Percentiles rank a stretch among this genome's conserved stretches.
These are phyloP conservation scores for Fusarium compactum DNA, from an alignment of 2,329 filamentous ascomycete genomes.

Conservation along the genomic window DNA sequence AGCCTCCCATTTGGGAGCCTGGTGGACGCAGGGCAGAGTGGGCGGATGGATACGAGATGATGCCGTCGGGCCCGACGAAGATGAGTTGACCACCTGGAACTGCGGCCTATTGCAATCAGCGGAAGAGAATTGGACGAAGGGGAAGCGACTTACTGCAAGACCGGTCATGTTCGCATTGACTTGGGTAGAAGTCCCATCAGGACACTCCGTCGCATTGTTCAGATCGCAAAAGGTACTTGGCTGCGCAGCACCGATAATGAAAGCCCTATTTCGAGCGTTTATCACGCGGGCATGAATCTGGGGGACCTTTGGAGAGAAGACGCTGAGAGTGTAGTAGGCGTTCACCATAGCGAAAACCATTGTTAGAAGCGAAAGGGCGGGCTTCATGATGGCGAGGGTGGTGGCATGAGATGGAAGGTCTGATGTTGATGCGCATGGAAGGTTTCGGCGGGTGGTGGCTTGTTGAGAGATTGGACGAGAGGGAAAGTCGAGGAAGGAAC, in stretches of 20 bases:
- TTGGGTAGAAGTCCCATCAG: constrained; percentile 45
- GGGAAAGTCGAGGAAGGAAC: background rate
- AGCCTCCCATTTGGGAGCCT: constrained; percentile 64
- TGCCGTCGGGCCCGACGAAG: constrained; percentile 67
- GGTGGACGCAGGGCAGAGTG: constrained; percentile 65
- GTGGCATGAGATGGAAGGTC: background rate
- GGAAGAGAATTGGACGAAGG: accelerated
- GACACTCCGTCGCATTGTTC: constrained; percentile 39
- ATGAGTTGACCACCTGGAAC: constrained; percentile 74
- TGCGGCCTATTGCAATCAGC: constrained; percentile 52
- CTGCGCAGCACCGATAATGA: constrained; percentile 46
- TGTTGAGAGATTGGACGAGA: background rate
- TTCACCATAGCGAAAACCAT: background rate
- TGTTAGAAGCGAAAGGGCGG: background rate
- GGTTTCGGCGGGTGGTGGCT: too few relatives aligned
- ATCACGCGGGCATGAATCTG: constrained; percentile 44
- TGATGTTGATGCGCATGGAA: background rate
- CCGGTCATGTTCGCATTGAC: constrained; percentile 47
- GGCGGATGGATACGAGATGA: constrained; percentile 66
- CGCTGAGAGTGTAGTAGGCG: constrained; percentile 46
- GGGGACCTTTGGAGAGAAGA: constrained; percentile 40
- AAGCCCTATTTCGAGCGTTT: constrained; percentile 46
- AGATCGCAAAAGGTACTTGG: constrained; percentile 48
- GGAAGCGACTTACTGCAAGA: constrained; percentile 39
- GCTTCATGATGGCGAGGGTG: constrained; percentile 28